These are phyloP conservation scores for Talaromyces sp. DNA, from an alignment of 2,329 filamentous ascomycete genomes.

Conservation along the genomic window DNA sequence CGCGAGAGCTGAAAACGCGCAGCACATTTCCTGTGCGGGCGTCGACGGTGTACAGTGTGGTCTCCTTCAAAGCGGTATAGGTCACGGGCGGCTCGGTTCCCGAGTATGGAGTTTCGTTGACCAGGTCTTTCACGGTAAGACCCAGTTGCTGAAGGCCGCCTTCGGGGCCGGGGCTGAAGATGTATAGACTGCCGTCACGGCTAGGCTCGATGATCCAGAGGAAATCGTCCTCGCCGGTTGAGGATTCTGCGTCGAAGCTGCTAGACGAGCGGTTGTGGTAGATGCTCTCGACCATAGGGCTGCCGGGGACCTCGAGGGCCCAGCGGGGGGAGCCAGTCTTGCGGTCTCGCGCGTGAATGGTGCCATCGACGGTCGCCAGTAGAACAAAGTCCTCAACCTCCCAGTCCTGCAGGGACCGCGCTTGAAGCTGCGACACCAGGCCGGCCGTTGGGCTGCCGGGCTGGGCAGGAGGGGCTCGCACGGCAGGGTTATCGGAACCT, in stretches of 20 bases:
- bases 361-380: constrained; percentile 98
- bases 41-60: constrained; percentile 82
- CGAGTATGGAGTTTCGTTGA: constrained; percentile 77
- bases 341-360: constrained; percentile 85
- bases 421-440: constrained; percentile 78
- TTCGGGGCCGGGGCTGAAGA: constrained; percentile 66
- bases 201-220: constrained; percentile 94
- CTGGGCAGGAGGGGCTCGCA: constrained; percentile 87
- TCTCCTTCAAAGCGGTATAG: constrained; percentile 89
- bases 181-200: constrained; percentile 78
- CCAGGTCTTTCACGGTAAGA: constrained; percentile 65
- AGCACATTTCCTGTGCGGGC: constrained; percentile 77
- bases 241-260: constrained; percentile 45
- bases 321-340: constrained; percentile 79
- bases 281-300: constrained; percentile 84
- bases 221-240: constrained; percentile 67
- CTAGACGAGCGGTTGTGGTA: constrained; percentile 66
- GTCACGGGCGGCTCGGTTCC: constrained; percentile 72
- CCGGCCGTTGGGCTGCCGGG: constrained; percentile 59
- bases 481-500: constrained; percentile 60
- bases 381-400: constrained; percentile 99
- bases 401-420: constrained; percentile 98
- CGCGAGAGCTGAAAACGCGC: constrained; percentile 76
- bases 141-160: constrained; percentile 45
- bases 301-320: constrained; percentile 72